phyloP scores from a whole-genome alignment of 225 moss, liverwort and hornwort genomes.

The Sphagnum tenellum region DNA sequence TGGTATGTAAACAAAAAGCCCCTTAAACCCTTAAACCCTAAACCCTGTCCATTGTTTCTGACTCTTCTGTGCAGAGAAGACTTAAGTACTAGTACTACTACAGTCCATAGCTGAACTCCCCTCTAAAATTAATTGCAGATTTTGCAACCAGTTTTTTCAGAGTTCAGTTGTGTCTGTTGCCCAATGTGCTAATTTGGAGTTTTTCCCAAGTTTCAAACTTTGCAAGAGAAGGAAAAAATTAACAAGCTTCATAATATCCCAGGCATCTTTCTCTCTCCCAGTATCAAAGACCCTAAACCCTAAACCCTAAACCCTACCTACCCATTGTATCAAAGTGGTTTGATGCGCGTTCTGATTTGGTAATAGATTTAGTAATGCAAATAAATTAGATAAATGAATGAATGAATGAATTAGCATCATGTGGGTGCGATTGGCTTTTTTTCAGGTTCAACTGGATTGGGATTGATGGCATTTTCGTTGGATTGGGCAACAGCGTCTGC shows the following conservation, averaged over 20 bases:
- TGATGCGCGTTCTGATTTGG: too few relatives aligned
- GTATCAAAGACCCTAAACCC: too few relatives aligned
- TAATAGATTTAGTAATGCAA: not conserved
- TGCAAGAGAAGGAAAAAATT: too few relatives aligned
- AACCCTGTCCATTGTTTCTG: not conserved
- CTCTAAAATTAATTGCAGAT: slow-evolving; percentile 12
- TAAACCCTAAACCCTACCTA: too few relatives aligned
- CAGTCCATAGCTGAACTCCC: slow-evolving; percentile 2
- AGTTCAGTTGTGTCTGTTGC: too few relatives aligned
- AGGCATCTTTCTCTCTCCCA: too few relatives aligned
- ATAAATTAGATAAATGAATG: not conserved
- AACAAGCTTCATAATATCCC: too few relatives aligned
- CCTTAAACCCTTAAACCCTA: slow-evolving; percentile 7
- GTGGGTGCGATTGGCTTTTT: slow-evolving; percentile 1
- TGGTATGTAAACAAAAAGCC: slow-evolving; percentile 1
- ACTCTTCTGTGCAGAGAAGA: slow-evolving; percentile 28
- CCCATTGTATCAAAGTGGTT: too few relatives aligned
- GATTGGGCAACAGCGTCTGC: slow-evolving; percentile 77
- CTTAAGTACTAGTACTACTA: slow-evolving; percentile 4
- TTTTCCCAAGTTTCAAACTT: too few relatives aligned
- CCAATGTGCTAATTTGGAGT: not conserved
- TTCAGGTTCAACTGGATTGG: slow-evolving; percentile 60
- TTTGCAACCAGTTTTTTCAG: too few relatives aligned
- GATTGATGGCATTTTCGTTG: slow-evolving; percentile 38
- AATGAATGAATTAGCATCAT: too few relatives aligned